Evolutionary conservation across 352 stramenopile species (phyloP), one percentile per base, ranked within the genome.

Genomic region (Pseudoperonospora humuli): DNA sequence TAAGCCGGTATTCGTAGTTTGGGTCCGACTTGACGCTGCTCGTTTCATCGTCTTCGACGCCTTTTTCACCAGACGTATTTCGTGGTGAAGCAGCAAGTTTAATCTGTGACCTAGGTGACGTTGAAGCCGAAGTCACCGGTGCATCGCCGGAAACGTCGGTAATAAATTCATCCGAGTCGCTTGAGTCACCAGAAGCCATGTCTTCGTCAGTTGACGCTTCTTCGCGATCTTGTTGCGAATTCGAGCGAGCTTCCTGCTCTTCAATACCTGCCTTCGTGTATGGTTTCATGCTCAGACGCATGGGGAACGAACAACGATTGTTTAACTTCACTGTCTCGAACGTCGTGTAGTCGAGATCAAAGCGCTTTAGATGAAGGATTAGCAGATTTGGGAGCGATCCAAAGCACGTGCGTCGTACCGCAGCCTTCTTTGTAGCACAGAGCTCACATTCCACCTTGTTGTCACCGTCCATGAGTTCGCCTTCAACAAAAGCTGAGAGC

Each of bases 251-350:
- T 57, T 97, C 86, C 38, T 90, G 70, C 59, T 96, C 82, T 66
- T 99, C 95, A 19, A 98, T 86, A 3, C 95, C 96, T 51, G 95
- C 78, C 28, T 98, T 94, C 2, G 95, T 99, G 66, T 98, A 99
- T 31, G 83, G 84, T 58, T 98, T 98, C 86, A 99, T 96, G 50
- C 98, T 98, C 23, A 99, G 64, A 29, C 77, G 84, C 75, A 98
- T 89, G n/a, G 92, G 95, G 66, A 99, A 99, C 17, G 94, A 93
- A 58, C 91, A 97, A 4, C 95, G 75, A 50, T 96, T 98, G 64
- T 99, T 99, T 25, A 99, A 67, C 61, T 99, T 99, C 5, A 99
- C 96, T 3, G 96, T 99, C 67, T 99, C 95, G 48, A 99, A 99
- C 9, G 95, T 99, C 35, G 81, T 97, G 57, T 98, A 99, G 62